Evolutionary conservation across 495 filamentous ascomycete genomes (phyloP).

Genomic region (Hypoxylon intermedium): DNA sequence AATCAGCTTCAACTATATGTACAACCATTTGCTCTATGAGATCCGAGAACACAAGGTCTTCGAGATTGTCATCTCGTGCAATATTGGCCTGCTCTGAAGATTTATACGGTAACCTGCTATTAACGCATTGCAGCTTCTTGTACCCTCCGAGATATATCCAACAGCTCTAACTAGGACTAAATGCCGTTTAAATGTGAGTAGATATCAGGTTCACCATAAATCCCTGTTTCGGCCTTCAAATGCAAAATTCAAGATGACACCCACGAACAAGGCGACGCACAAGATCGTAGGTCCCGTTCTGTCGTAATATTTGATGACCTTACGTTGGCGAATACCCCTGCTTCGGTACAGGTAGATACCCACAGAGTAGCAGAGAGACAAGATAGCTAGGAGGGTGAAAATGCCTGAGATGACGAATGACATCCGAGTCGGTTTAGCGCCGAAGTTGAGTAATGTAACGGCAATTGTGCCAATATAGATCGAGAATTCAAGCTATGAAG

Average conservation of each 20-base stretch:
- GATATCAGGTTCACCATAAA: constrained; percentile 45
- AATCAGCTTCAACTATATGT: not conserved
- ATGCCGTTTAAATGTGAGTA: not conserved
- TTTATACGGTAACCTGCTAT: too few relatives aligned
- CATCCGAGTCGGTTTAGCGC: constrained; percentile 51
- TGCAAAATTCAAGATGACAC: constrained; percentile 80
- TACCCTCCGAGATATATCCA: not conserved
- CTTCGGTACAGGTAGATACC: constrained; percentile 88
- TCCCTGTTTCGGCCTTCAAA: constrained; percentile 57
- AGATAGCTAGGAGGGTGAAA: constrained; percentile 81
- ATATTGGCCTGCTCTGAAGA: too few relatives aligned
- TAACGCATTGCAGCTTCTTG: not conserved
- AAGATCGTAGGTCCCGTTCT: constrained; percentile 83
- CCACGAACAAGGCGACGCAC: constrained; percentile 72
- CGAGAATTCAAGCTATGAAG: constrained; percentile 80
- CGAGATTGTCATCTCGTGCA: too few relatives aligned
- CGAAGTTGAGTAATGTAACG: constrained; percentile 89
- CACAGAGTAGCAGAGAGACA: constrained; percentile 78
- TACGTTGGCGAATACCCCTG: constrained; percentile 77
- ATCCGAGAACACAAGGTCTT: too few relatives aligned
- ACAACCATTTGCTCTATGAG: not conserved
- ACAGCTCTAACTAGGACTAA: too few relatives aligned
- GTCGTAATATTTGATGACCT: constrained; percentile 89
- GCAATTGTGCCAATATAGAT: constrained; percentile 94
- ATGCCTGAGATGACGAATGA: constrained; percentile 72